Conservation (phyloP, 441 rosid genomes). For the Hura crepitans region DNA sequence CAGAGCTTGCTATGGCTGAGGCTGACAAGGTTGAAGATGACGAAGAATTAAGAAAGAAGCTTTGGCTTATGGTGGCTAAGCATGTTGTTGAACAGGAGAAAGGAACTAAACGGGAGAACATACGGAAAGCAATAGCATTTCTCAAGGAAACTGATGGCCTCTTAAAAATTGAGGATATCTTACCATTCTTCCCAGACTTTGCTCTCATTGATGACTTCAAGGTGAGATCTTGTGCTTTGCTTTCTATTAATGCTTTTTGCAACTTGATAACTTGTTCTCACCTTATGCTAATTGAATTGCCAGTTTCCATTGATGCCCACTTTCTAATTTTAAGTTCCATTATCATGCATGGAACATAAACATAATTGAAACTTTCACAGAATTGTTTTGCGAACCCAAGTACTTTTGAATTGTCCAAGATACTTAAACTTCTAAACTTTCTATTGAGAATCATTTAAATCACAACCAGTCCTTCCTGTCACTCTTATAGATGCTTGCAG, state of each 20-base stretch:
- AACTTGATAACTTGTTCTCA: background rate
- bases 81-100: constrained; percentile 94
- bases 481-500: background rate
- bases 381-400: background rate
- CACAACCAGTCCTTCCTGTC: background rate
- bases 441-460: background rate
- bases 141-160: constrained; percentile 99
- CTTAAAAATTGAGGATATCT: constrained; percentile 93
- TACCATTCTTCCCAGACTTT: constrained; percentile 98
- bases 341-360: background rate
- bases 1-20: constrained; percentile 99
- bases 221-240: constrained; percentile 37
- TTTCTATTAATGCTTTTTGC: background rate
- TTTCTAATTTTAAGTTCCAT: background rate
- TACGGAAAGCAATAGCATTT: constrained; percentile 95
- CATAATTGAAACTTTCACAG: too few species aligned
- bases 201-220: constrained; percentile 99
- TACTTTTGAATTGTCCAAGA: background rate
- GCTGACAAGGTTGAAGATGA: constrained; percentile 99
- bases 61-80: constrained; percentile 99
- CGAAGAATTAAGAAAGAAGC: constrained; percentile 97
- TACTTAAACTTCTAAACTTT: background rate
- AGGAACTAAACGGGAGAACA: constrained; percentile 97
- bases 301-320: background rate
- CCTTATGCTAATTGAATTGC: background rate